A percentile compares a stretch with the other conserved stretches of the same genome.
phyloP scores from a whole-genome alignment of 768 basidiomycete genomes.

The Dacryopinax spathularia region DNA sequence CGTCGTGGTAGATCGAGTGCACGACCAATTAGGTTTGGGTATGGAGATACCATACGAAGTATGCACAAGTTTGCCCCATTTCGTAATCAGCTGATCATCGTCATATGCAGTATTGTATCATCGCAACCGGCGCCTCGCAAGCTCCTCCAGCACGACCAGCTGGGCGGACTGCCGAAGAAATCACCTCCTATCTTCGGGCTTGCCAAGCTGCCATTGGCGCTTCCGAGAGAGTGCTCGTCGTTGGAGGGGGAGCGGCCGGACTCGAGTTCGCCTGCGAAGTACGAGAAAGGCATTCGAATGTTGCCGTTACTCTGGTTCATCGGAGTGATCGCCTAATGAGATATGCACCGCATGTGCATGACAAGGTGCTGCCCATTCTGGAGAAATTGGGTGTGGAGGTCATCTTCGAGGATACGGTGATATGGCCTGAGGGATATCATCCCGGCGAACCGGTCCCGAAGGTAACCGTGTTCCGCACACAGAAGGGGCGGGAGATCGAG shows the following conservation, averaged over 20 bases:
- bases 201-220: slow-evolving; percentile 23
- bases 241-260: slow-evolving; percentile 61
- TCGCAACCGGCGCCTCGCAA: slow-evolving; percentile 22
- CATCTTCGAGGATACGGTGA: slow-evolving; percentile 33
- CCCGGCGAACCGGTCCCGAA: too few relatives aligned
- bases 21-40: slow-evolving; percentile 18
- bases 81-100: too few relatives aligned
- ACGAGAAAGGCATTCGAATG: slow-evolving; percentile 39
- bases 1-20: slow-evolving; percentile 17
- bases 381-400: slow-evolving; percentile 34
- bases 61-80: background rate
- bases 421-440: background rate
- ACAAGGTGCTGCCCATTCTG: slow-evolving; percentile 29
- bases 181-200: background rate
- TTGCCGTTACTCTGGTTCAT: slow-evolving; percentile 45
- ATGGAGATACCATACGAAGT: slow-evolving; percentile 20
- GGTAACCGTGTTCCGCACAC: too few relatives aligned
- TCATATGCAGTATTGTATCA: slow-evolving; percentile 19
- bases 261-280: slow-evolving; percentile 61
- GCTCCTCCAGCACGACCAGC: slow-evolving; percentile 19
- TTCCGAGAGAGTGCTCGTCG: slow-evolving; percentile 41
- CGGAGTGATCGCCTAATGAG: slow-evolving; percentile 40
- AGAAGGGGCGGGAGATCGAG: background rate
- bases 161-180: background rate
- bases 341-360: slow-evolving; percentile 41